Evolutionary conservation across 1,284 basidiomycete species (phyloP).

Genomic region (Trichosporon sp.): DNA sequence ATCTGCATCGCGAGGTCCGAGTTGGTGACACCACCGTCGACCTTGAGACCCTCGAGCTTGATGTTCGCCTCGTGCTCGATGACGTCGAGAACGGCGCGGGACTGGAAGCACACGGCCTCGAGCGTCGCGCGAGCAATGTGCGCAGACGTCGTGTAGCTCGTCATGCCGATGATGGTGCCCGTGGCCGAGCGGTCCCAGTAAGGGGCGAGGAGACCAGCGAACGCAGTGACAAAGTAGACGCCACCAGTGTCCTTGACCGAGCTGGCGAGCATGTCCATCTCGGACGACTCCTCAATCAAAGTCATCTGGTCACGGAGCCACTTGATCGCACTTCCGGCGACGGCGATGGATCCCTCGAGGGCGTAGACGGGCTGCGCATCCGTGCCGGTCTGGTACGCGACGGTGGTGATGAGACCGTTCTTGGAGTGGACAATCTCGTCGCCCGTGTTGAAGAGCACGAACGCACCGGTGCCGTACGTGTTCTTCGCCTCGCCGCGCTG

Average conservation of each 20-base stretch:
- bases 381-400: constrained; percentile 84
- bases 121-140: constrained; percentile 93
- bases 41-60: constrained; percentile 79
- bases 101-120: constrained; percentile 77
- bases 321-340: constrained; percentile 92
- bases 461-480: constrained; percentile 94
- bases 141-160: constrained; percentile 87
- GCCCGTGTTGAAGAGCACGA: constrained; percentile 89
- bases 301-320: constrained; percentile 91
- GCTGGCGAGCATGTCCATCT: constrained; percentile 83
- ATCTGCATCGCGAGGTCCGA: constrained; percentile 78
- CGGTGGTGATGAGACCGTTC: constrained; percentile 84
- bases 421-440: constrained; percentile 78
- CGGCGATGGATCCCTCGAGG: constrained; percentile 91
- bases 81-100: constrained; percentile 89
- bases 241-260: constrained; percentile 81
- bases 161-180: constrained; percentile 62
- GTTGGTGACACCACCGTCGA: constrained; percentile 94
- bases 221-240: constrained; percentile 97
- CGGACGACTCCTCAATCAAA: constrained; percentile 75
- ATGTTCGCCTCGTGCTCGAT: constrained; percentile 60
- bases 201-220: constrained; percentile 86
- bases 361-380: constrained; percentile 82
- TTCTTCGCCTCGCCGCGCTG: constrained; percentile 84
- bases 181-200: constrained; percentile 54